Base-by-base conservation (phyloP, 805 yeast species). In the Candida cerambycidarum region DNA sequence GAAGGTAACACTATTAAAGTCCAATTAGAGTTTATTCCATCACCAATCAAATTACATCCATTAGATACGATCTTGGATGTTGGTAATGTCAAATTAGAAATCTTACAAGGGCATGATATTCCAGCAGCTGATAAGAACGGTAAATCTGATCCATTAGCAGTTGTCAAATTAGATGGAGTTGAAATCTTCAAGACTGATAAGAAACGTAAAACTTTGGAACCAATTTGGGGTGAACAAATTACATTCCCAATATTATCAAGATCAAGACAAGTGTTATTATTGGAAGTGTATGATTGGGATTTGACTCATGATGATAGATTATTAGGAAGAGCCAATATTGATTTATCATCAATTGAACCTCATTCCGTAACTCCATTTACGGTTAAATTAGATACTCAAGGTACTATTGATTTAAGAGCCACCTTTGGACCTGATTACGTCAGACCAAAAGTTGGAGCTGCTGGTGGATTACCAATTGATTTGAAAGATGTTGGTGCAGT, bases 241-340 rank as follows among this genome's bases (percentile, higher is more conserved):
- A 71, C 70, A 3, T 62, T 88, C 51, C 82, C 85, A 3, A 61
- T 85, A 44, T 71, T 77, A 28, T 83, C 93, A 0, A 78, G 88
- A 60, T 65, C 80, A 2, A 75, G 85, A 56, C 67, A 76, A 18
- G 53, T 65, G 13, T 58, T 84, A 21, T 47, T 61, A 25, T 51
- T 82, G 17, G 75, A 73, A 34, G 79, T 82, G 13, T 77, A 65
- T 54, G 93, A 86, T 61, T 86, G 92, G 92, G 93, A 86, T 62
- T 72, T 83, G 57, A 76, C 89, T 17, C 90, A 87, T 48, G 77
- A 73, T 39, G 79, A 82, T 61, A 85, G 80, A 48, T 57, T 72
- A 17, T 60, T 86, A 39, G 90, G 90, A 32, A 53, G 62, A 25
- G 76, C 73, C 6, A 50, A 47, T 1, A 48, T 85, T 27, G 83